Percentiles rank a stretch among this genome's conserved stretches.
These are phyloP conservation scores for Serendipita sp. DNA, from an alignment of 768 basidiomycete species.

Conservation along the genomic window DNA sequence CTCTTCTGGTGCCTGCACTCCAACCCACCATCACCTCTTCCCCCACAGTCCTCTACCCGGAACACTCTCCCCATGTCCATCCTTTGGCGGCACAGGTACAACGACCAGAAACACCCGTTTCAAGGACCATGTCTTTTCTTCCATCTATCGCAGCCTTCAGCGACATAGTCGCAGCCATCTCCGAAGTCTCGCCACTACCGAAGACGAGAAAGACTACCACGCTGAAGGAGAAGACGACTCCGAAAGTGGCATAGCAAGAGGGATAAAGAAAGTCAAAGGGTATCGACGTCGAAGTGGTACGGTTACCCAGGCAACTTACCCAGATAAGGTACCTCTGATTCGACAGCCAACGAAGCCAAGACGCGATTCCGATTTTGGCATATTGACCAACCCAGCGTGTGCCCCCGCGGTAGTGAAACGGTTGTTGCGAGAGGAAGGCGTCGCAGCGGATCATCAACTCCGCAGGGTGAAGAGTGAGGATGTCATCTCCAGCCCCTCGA, in stretches of 20 bases:
- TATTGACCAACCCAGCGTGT: neutral
- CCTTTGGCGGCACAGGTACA: conserved; percentile 74
- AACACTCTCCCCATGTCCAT: conserved; percentile 23
- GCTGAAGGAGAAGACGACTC: conserved; percentile 28
- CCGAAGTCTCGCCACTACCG: conserved; percentile 24
- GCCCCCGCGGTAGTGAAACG: neutral
- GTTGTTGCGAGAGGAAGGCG: neutral
- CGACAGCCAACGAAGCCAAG: neutral
- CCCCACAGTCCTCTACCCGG: conserved; percentile 12
- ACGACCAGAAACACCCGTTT: conserved; percentile 88
- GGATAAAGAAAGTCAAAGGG: neutral
- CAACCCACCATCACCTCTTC: conserved; percentile 16
- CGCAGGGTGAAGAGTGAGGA: conserved; percentile 56
- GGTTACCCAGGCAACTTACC: neutral
- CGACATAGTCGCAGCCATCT: conserved; percentile 27
- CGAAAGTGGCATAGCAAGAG: conserved; percentile 3
- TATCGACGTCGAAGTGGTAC: neutral
- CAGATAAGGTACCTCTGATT: neutral
- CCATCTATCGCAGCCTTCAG: conserved; percentile 61
- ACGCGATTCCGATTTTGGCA: conserved; percentile 3
- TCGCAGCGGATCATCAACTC: conserved; percentile 20
- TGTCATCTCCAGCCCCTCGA: conserved; percentile 26
- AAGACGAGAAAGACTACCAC: conserved; percentile 38
- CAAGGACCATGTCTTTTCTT: conserved; percentile 90
- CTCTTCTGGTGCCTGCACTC: conserved; percentile 25